phyloP scores from a whole-genome alignment of 352 stramenopile species.

The Pythium biforme region DNA sequence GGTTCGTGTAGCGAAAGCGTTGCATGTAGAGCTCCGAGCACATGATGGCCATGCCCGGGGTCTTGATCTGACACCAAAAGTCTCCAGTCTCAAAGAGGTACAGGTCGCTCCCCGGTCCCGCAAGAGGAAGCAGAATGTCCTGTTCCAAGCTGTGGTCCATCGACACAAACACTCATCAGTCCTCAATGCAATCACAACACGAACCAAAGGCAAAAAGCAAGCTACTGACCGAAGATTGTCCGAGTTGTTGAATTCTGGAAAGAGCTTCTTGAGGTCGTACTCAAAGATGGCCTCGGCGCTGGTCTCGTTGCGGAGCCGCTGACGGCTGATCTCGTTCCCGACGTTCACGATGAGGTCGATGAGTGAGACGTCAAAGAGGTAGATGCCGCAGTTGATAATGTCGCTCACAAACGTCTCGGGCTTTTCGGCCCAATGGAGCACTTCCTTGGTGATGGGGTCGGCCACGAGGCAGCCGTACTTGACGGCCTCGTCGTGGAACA shows the following conservation, averaged over 20 bases:
- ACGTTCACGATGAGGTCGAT: constrained; percentile 77
- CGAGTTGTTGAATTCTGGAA: constrained; percentile 84
- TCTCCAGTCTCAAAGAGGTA: constrained; percentile 84
- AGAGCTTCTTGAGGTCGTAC: constrained; percentile 85
- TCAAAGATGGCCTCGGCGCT: constrained; percentile 66
- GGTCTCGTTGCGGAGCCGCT: constrained; percentile 75
- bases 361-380: constrained; percentile 82
- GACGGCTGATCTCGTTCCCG: constrained; percentile 76
- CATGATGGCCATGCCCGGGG: constrained; percentile 86
- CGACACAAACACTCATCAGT: constrained; percentile 9
- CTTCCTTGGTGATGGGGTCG: constrained; percentile 74
- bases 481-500: constrained; percentile 87
- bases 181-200: neutral
- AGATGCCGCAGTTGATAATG: constrained; percentile 90
- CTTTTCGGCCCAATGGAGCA: constrained; percentile 89
- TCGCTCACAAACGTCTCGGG: constrained; percentile 89
- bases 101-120: constrained; percentile 59
- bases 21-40: constrained; percentile 92
- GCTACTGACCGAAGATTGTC: constrained; percentile 69
- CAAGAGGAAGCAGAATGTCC: constrained; percentile 79
- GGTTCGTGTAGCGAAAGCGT: constrained; percentile 88
- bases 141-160: constrained; percentile 67
- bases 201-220: neutral
- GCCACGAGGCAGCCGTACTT: constrained; percentile 88
- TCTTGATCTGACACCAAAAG: constrained; percentile 92